Percentiles rank a stretch among this genome's conserved stretches.
Evolutionary conservation across 345 rosid species (phyloP).

Genomic region (Gossypium bickii): DNA sequence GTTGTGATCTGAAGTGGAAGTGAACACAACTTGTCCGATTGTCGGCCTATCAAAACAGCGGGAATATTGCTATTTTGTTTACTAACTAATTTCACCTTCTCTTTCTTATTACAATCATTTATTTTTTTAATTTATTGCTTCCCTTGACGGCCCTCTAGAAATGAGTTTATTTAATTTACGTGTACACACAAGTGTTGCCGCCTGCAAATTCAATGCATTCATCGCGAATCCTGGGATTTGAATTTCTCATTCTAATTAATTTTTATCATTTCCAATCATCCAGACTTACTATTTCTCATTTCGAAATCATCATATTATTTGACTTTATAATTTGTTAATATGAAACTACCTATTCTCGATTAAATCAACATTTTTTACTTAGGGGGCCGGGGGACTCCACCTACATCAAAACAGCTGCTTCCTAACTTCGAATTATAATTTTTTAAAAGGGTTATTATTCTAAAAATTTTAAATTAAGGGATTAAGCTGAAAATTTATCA

Average conservation of each 20-base stretch:
- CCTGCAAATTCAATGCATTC: background rate
- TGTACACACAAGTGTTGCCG: background rate
- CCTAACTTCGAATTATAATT: too few species aligned
- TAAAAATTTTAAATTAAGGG: too few species aligned
- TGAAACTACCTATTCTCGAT: too few species aligned
- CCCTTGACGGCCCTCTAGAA: background rate
- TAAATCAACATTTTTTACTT: too few species aligned
- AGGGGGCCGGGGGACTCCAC: too few species aligned
- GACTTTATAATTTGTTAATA: too few species aligned
- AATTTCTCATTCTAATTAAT: background rate
- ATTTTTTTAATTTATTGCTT: background rate
- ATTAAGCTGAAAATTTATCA: too few species aligned
- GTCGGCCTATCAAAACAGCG: conserved; percentile 47
- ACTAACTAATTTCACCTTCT: background rate
- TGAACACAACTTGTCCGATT: conserved; percentile 37
- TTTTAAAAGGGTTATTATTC: too few species aligned
- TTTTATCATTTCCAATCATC: background rate
- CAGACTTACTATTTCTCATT: background rate
- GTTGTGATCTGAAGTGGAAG: conserved; percentile 13
- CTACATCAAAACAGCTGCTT: too few species aligned
- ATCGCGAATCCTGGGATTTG: background rate
- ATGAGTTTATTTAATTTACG: background rate
- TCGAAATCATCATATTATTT: too few species aligned
- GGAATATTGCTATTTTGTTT: conserved; percentile 34
- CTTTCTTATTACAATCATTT: background rate